Evolutionary conservation across 148 eudicot species (phyloP).

Genomic region (Heliamphora exappendiculata): DNA sequence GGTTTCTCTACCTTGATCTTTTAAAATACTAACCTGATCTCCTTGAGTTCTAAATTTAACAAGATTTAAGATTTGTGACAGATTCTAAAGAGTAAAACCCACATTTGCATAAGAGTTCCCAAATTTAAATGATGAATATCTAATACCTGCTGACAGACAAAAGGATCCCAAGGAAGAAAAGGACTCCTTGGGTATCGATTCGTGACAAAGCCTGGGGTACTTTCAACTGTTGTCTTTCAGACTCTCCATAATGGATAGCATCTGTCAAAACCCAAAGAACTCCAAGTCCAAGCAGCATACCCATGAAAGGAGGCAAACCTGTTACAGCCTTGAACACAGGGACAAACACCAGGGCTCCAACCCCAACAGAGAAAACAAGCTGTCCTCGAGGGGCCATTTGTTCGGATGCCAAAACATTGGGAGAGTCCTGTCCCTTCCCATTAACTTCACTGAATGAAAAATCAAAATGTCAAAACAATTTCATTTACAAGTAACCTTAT

Average conservation of each 20-base stretch:
- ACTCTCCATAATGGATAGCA: constrained; percentile 96
- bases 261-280: constrained; percentile 94
- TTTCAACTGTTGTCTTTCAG: constrained; percentile 77
- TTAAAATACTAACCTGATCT: not conserved
- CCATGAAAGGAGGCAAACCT: constrained; percentile 95
- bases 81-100: too few species aligned
- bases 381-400: constrained; percentile 96
- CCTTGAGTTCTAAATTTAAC: not conserved
- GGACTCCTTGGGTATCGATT: constrained; percentile 96
- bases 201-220: constrained; percentile 98
- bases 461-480: constrained; percentile 11
- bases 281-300: constrained; percentile 93
- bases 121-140: not conserved
- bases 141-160: constrained; percentile 89
- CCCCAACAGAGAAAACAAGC: constrained; percentile 78
- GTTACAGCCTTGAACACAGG: constrained; percentile 85
- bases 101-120: not conserved
- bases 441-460: constrained; percentile 64
- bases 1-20: not conserved
- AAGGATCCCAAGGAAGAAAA: constrained; percentile 95
- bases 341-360: constrained; percentile 86
- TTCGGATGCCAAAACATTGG: constrained; percentile 68
- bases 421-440: constrained; percentile 52
- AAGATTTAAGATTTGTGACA: not conserved
- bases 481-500: not conserved